A percentile compares a stretch with the other conserved stretches of the same genome.
Evolutionary conservation across 2,329 filamentous ascomycete species (phyloP).

Genomic region (Fusarium clavum): DNA sequence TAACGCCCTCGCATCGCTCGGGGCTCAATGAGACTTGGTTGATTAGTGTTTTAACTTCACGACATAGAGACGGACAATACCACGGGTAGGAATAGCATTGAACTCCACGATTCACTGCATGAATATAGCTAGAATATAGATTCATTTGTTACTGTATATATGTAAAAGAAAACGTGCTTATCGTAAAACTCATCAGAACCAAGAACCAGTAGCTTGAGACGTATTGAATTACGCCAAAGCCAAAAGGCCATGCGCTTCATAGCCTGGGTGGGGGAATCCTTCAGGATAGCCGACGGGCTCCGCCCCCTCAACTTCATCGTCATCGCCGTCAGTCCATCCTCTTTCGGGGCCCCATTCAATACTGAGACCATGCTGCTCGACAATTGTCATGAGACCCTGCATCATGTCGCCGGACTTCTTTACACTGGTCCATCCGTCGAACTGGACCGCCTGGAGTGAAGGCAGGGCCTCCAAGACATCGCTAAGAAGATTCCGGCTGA

Average conservation of each 20-base stretch:
- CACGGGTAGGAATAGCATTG: slow-evolving; percentile 26
- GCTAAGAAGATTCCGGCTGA: slow-evolving; percentile 68
- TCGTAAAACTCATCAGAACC: slow-evolving; percentile 37
- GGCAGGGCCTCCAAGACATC: slow-evolving; percentile 69
- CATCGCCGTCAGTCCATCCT: slow-evolving; percentile 69
- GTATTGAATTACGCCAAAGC: slow-evolving; percentile 24
- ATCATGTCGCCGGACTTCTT: slow-evolving; percentile 74
- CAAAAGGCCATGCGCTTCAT: slow-evolving; percentile 18
- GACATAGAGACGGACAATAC: slow-evolving; percentile 33
- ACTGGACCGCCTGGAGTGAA: slow-evolving; percentile 68
- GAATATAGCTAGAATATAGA: slow-evolving; percentile 27
- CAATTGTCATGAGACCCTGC: slow-evolving; percentile 66
- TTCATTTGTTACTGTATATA: slow-evolving; percentile 19
- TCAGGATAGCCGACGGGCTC: slow-evolving; percentile 12
- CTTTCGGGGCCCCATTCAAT: slow-evolving; percentile 76
- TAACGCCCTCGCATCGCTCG: slow-evolving; percentile 77
- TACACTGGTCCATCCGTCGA: slow-evolving; percentile 76
- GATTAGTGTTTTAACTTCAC: neutral
- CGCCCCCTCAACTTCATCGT: slow-evolving; percentile 38
- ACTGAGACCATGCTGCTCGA: slow-evolving; percentile 59
- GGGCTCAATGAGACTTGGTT: slow-evolving; percentile 58
- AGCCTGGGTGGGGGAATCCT: slow-evolving; percentile 26
- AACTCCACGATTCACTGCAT: slow-evolving; percentile 15
- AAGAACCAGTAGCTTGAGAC: slow-evolving; percentile 1
- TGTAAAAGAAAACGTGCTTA: slow-evolving; percentile 21